Evolutionary conservation across 106 monocot species (phyloP).

Genomic region (Xerophyta viscosa): DNA sequence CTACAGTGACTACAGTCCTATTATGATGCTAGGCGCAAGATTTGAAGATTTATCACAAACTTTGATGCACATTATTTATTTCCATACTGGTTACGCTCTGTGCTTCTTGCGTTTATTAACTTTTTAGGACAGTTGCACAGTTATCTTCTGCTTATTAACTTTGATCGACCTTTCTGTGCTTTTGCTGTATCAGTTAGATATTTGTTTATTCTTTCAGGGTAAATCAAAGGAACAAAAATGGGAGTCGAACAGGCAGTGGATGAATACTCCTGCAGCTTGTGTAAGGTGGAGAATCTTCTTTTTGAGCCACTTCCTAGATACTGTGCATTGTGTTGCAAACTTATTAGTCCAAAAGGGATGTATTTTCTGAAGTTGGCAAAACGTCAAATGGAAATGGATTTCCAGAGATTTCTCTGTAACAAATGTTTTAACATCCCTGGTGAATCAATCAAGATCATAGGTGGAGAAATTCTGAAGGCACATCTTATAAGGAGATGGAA

Average conservation of each 20-base stretch:
- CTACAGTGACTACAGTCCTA: too few relatives aligned
- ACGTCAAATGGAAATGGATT: conserved; percentile 10
- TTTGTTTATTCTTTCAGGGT: conserved; percentile 12
- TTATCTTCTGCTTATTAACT: too few relatives aligned
- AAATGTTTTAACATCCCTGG: conserved; percentile 40
- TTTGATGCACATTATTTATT: too few relatives aligned
- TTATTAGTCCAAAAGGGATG: conserved; percentile 36
- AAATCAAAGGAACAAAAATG: conserved; percentile 10
- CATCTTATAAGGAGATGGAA: conserved; percentile 34
- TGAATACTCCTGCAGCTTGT: conserved; percentile 48
- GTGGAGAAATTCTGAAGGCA: conserved; percentile 25
- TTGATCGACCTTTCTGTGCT: too few relatives aligned
- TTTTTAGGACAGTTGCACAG: too few relatives aligned
- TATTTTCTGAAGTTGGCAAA: conserved; percentile 28
- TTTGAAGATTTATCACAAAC: too few relatives aligned
- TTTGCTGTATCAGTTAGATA: not conserved
- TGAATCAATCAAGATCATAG: conserved; percentile 25
- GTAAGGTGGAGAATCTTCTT: conserved; percentile 38
- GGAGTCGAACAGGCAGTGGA: conserved; percentile 4
- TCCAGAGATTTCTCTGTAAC: conserved; percentile 37
- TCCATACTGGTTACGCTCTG: too few relatives aligned
- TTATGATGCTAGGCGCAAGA: too few relatives aligned
- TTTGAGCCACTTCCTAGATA: conserved; percentile 54
- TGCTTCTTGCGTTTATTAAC: too few relatives aligned
- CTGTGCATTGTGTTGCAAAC: conserved; percentile 43